Base-by-base conservation (phyloP, 108 stramenopile species). In the Cylindrotheca closterium region DNA sequence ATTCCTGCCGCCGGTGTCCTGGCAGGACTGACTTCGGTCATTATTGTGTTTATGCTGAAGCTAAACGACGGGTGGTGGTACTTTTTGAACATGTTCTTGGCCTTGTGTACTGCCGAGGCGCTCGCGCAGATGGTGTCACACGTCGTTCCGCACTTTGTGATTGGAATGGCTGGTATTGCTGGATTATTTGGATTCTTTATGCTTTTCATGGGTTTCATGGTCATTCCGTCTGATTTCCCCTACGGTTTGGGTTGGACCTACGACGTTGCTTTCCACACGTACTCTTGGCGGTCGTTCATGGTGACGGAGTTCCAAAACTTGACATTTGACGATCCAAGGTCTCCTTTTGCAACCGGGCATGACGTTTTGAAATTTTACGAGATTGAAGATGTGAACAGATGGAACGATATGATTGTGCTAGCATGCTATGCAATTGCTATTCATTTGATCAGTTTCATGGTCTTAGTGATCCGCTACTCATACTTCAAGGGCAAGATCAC, bases 101-200 rank as follows among this genome's bases (percentile, higher is more conserved):
- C 73, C 2, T 55, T 86, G 62, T 53, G 71, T 49, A 73, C 71
- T 46, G 71, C 73, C 3, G 85, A 86, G 48, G 72, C 85, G 8
- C 55, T 80, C 55, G 81, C 79, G 0, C 65, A 80, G 52, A 31
- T 86, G 48, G 73, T 82, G 23, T 81, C 80, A 22, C 68, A 80
- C 30, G 61, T 74, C 23, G 85, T 80, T 0, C 79, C 74, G 12
- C 76, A 86, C 50, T 86, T 78, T 54, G 77, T 86, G 5, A 79
- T 81, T 75, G 85, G 81, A n/a, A 80, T 86, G 31, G 76, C 79
- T 2, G 19, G 74, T 8, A 31, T 80, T 3, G 79, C 77, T 31
- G 85, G 77, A 55, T 0, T 84, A 30, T 84, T 75, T 60, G 84
- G 84, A 15, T 64, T 85, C 47, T 76, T 79, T 57, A 81, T 81